Percentiles rank a stretch among this genome's conserved stretches.
Evolutionary conservation across 2,329 filamentous ascomycete species (phyloP).

Genomic region (Monilinia fructicola): DNA sequence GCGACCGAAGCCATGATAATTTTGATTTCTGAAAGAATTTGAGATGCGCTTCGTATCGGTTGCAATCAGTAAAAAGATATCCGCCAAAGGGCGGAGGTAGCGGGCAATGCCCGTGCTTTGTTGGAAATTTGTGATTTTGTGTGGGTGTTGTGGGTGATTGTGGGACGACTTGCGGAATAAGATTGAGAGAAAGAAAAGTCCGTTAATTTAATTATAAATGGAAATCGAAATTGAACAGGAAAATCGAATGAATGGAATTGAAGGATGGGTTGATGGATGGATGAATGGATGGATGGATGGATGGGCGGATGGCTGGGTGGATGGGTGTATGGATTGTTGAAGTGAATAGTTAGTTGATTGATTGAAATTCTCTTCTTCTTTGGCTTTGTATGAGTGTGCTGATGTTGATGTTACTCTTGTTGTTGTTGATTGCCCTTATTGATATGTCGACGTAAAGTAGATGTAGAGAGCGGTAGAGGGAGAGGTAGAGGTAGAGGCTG

Average conservation of each 20-base stretch:
- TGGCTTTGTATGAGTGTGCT: too few species aligned
- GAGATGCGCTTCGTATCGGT: conserved; percentile 21
- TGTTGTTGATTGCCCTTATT: too few species aligned
- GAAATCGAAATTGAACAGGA: neutral
- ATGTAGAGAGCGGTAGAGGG: too few species aligned
- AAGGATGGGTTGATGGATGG: too few species aligned
- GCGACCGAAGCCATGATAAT: conserved; percentile 38
- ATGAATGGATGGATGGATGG: neutral
- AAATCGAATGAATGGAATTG: neutral
- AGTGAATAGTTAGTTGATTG: neutral
- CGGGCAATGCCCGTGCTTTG: conserved; percentile 34
- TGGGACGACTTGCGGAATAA: conserved; percentile 3
- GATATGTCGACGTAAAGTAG: too few species aligned
- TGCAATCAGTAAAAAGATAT: conserved; percentile 22
- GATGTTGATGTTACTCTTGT: too few species aligned
- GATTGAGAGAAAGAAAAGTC: conserved; percentile 5
- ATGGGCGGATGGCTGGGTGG: neutral
- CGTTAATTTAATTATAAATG: neutral
- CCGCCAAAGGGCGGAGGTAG: conserved; percentile 31
- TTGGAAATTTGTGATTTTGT: conserved; percentile 21
- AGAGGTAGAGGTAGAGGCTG: too few species aligned
- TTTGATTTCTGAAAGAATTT: conserved; percentile 16
- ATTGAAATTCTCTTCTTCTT: too few species aligned
- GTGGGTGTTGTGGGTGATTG: conserved; percentile 1
- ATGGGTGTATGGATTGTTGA: neutral